Conservation (phyloP, 106 monocot species). For the Gastrodia elata region DNA sequence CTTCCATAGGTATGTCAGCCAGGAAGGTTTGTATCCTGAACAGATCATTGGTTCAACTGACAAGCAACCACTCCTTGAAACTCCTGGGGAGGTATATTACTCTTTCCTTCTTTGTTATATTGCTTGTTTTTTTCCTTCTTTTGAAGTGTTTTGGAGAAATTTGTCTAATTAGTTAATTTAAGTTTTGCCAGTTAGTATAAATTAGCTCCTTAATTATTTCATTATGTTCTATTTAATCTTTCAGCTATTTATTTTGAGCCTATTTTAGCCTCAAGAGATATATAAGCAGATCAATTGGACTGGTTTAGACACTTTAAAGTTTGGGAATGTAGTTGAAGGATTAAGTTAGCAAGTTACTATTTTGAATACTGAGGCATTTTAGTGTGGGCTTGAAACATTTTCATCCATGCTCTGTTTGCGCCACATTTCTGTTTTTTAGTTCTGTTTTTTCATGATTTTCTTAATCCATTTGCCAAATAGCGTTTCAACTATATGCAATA, state of each 20-base stretch:
- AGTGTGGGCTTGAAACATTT: background rate
- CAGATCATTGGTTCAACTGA: conserved; percentile 58
- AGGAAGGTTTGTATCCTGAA: conserved; percentile 38
- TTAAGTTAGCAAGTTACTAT: too few species aligned
- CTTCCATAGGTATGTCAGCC: conserved; percentile 34
- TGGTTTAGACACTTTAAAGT: too few species aligned
- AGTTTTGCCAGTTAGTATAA: too few species aligned
- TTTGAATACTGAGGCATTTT: too few species aligned
- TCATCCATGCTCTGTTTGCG: background rate
- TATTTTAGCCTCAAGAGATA: too few species aligned
- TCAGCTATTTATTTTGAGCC: too few species aligned
- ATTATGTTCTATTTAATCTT: too few species aligned
- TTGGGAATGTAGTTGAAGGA: too few species aligned
- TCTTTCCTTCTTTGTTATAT: background rate
- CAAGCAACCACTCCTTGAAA: conserved; percentile 80
- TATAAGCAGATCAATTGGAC: too few species aligned
- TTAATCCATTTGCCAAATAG: background rate
- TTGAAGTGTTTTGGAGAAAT: background rate
- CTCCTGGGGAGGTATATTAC: conserved; percentile 76
- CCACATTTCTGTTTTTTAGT: background rate
- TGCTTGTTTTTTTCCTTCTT: background rate
- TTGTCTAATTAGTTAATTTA: too few species aligned
- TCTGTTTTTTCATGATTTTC: background rate
- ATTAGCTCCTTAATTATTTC: too few species aligned
- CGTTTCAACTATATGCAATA: background rate